Base-by-base conservation (phyloP, 2,329 filamentous ascomycete genomes). In the Leptographium procerum region DNA sequence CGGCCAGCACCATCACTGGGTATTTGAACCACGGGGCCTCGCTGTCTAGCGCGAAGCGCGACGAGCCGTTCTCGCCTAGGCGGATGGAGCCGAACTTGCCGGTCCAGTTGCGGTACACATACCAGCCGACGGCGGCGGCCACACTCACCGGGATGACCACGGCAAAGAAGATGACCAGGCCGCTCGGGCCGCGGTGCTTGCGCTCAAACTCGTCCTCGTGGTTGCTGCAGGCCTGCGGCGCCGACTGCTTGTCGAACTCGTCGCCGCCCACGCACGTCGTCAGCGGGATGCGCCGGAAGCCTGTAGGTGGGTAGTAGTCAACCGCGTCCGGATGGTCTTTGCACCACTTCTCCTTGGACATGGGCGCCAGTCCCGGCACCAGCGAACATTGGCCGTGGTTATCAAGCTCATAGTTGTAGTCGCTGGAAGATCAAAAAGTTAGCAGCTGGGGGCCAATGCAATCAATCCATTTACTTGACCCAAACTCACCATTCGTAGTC, bases 1-100 rank as follows among this genome's bases (percentile, higher is more conserved):
- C 86, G 28, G 86, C 84, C 10, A 88, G 73, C 22, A 81, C 83
- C 55, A 90, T 83, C 56, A 97, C 85, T 2, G 92, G 91, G 65
- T 92, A 90, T 66, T 84, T 85, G 68, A 99, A 80, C 78, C 88
- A 89, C 1, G 87, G 82, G 51, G 85, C 82, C 56, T 95, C 87
- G 62, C 82, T 80, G 67, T 91, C 84, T 1, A 70, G 72, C 70
- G 62, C 26, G 67, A 70, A 60, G 67, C 66, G 57, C 67, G 68
- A 57, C 59, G 65, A 28, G 62, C 61, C 57, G 63, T 75, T 73
- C 66, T 96, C 94, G 58, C 94, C 94, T 16, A 99, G 83, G 26
- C 90, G 83, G 69, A 99, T 92, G 69, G 92, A 86, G 13, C 94
- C 94, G 69, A 97, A 95, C 69, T 95, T 95, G 71, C 85, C 84